phyloP scores from a whole-genome alignment of 1,284 basidiomycete genomes.

The Xerocomus amazonicus region DNA sequence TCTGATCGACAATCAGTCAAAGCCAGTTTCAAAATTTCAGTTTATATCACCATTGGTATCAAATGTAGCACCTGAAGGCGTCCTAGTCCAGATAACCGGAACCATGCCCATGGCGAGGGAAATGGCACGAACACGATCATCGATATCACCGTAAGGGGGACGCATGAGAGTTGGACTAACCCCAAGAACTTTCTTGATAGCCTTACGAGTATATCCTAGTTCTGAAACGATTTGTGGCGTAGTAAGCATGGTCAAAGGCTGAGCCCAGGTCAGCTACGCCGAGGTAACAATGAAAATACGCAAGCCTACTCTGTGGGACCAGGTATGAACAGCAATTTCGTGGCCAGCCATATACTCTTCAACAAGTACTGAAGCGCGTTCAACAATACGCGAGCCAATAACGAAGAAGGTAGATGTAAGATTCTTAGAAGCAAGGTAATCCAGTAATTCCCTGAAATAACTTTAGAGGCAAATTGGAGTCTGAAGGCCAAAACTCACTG shows the following conservation, averaged over 20 bases:
- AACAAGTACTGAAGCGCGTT: conserved; percentile 71
- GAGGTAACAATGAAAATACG: conserved; percentile 1
- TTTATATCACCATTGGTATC: conserved; percentile 68
- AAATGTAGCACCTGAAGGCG: conserved; percentile 57
- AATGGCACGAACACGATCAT: conserved; percentile 89
- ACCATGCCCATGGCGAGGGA: conserved; percentile 76
- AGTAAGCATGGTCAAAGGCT: conserved; percentile 78
- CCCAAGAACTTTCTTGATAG: conserved; percentile 73
- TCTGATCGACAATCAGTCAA: conserved; percentile 41
- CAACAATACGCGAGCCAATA: conserved; percentile 86
- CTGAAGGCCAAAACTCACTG: conserved; percentile 36
- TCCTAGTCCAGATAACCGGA: conserved; percentile 78
- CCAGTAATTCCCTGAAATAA: conserved; percentile 53
- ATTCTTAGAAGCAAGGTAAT: conserved; percentile 64
- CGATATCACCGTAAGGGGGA: conserved; percentile 60
- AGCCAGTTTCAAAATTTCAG: not conserved
- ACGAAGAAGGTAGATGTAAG: conserved; percentile 88
- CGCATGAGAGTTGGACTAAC: conserved; percentile 75
- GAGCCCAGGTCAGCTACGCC: conserved; percentile 4
- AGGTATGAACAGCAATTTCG: conserved; percentile 77
- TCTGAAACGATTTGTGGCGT: conserved; percentile 91
- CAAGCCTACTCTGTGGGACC: conserved; percentile 60
- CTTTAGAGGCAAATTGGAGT: conserved; percentile 14
- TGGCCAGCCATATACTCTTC: conserved; percentile 86
- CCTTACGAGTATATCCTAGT: conserved; percentile 87